Conservation (phyloP, 2,329 filamentous ascomycete species). For the Zarea fungicola region DNA sequence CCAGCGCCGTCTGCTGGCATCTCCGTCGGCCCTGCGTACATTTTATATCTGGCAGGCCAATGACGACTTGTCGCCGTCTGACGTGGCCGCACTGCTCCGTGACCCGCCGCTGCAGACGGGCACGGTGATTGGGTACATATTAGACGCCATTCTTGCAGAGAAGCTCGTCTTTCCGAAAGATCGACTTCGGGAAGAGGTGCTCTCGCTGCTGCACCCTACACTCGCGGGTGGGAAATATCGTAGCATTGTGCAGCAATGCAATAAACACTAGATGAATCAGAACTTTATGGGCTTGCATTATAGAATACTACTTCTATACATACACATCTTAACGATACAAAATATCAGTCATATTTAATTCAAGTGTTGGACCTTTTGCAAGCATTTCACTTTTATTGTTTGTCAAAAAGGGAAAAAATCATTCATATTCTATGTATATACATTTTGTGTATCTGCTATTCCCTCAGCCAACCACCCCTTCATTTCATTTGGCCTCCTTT, state of each 20-base stretch:
- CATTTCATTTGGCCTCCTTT: neutral
- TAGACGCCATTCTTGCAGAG: slow-evolving; percentile 49
- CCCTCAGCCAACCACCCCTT: too few relatives aligned
- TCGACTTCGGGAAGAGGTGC: slow-evolving; percentile 41
- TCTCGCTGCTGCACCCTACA: slow-evolving; percentile 28
- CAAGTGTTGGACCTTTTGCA: too few relatives aligned
- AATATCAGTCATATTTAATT: too few relatives aligned
- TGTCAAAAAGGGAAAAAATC: too few relatives aligned
- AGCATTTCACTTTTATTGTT: too few relatives aligned
- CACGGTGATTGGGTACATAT: slow-evolving; percentile 56
- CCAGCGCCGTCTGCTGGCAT: slow-evolving; percentile 20
- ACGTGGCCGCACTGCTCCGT: slow-evolving; percentile 52
- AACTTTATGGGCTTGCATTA: neutral
- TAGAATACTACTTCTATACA: too few relatives aligned
- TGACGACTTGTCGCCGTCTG: slow-evolving; percentile 39
- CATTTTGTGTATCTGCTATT: slow-evolving; percentile 1
- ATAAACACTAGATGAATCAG: neutral
- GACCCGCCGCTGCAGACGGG: slow-evolving; percentile 51
- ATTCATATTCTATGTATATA: slow-evolving; percentile 7
- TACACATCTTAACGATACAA: too few relatives aligned
- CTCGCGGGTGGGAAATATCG: slow-evolving; percentile 21
- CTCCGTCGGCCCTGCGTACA: slow-evolving; percentile 41
- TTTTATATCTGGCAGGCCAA: slow-evolving; percentile 62
- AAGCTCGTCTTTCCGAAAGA: slow-evolving; percentile 43
- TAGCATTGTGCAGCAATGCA: slow-evolving; percentile 22